Evolutionary conservation across 2,329 filamentous ascomycete species (phyloP).

Genomic region (Exserohilum turcica): DNA sequence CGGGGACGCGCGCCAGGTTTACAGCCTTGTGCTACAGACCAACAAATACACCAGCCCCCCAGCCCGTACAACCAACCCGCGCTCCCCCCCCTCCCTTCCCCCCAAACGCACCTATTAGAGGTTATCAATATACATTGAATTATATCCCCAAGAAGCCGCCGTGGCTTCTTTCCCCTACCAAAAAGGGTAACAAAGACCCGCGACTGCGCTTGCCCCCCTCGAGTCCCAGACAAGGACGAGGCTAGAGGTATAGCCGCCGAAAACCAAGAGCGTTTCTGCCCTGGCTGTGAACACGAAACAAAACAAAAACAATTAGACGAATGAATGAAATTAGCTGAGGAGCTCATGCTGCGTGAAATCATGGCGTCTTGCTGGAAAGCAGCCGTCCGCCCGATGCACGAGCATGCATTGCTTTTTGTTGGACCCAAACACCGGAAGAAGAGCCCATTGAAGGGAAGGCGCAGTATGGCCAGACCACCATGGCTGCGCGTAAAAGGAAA

Average conservation of each 20-base stretch:
- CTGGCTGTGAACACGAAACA: constrained; percentile 29
- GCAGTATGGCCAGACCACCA: constrained; percentile 17
- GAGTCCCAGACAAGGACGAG: constrained; percentile 28
- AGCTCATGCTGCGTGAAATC: constrained; percentile 37
- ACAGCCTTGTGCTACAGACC: constrained; percentile 14
- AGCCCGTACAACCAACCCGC: constrained; percentile 15
- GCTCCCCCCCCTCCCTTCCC: constrained; percentile 23
- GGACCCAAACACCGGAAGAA: constrained; percentile 20
- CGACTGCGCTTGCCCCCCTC: constrained; percentile 39
- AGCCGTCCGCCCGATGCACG: constrained; percentile 20
- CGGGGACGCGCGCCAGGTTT: constrained; percentile 8
- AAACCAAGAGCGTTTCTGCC: constrained; percentile 28
- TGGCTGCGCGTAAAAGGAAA: constrained; percentile 21
- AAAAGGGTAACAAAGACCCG: constrained; percentile 25
- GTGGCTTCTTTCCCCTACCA: constrained; percentile 6
- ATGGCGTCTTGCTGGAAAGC: constrained; percentile 29
- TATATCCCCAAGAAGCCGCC: constrained; percentile 16
- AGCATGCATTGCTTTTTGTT: constrained; percentile 11
- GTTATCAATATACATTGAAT: constrained; percentile 27
- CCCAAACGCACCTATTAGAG: constrained; percentile 22
- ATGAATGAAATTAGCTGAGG: constrained; percentile 38
- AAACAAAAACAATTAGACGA: constrained; percentile 17
- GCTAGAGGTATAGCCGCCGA: constrained; percentile 39
- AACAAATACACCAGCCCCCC: constrained; percentile 6
- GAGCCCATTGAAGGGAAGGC: constrained; percentile 29